Evolutionary conservation across 2,329 filamentous ascomycete species (phyloP).

Genomic region (Fusarium anguioides): DNA sequence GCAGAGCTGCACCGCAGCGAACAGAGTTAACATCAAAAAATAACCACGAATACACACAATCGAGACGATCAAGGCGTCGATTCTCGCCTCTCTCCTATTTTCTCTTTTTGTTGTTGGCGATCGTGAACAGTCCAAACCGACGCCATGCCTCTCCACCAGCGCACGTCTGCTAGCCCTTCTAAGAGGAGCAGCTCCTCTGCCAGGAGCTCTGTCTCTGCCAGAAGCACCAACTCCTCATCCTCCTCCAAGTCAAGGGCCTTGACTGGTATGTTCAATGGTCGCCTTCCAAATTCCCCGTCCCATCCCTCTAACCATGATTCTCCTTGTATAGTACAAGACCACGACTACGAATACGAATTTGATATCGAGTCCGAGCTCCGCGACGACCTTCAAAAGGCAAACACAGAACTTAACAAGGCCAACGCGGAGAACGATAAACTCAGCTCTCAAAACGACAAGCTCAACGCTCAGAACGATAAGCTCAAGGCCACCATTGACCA

Average conservation of each 20-base stretch:
- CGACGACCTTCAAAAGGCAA: slow-evolving; percentile 46
- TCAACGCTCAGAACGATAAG: slow-evolving; percentile 44
- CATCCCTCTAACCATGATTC: slow-evolving; percentile 29
- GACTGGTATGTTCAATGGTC: slow-evolving; percentile 40
- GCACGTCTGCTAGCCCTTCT: slow-evolving; percentile 42
- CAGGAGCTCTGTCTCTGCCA: slow-evolving; percentile 33
- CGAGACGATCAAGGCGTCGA: slow-evolving; percentile 32
- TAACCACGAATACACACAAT: slow-evolving; percentile 33
- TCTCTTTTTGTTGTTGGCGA: slow-evolving; percentile 35
- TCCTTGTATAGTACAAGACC: slow-evolving; percentile 32
- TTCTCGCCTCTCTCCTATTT: slow-evolving; percentile 14
- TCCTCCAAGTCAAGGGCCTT: slow-evolving; percentile 37
- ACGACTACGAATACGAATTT: slow-evolving; percentile 43
- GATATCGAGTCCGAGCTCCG: slow-evolving; percentile 39
- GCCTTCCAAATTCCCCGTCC: slow-evolving; percentile 11
- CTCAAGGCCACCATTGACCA: slow-evolving; percentile 45
- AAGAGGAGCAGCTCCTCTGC: slow-evolving; percentile 45
- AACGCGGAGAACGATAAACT: slow-evolving; percentile 46
- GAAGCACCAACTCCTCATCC: slow-evolving; percentile 25
- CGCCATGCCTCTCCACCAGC: slow-evolving; percentile 47
- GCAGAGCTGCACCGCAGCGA: slow-evolving; percentile 47
- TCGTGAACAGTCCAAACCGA: slow-evolving; percentile 37
- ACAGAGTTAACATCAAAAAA: slow-evolving; percentile 36
- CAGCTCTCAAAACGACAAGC: slow-evolving; percentile 44
- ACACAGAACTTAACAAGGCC: slow-evolving; percentile 45